Percentiles rank a stretch among this genome's conserved stretches.
These are phyloP conservation scores for Suhomyces yuchorum DNA, from an alignment of 1,139 yeast species.

Conservation along the genomic window DNA sequence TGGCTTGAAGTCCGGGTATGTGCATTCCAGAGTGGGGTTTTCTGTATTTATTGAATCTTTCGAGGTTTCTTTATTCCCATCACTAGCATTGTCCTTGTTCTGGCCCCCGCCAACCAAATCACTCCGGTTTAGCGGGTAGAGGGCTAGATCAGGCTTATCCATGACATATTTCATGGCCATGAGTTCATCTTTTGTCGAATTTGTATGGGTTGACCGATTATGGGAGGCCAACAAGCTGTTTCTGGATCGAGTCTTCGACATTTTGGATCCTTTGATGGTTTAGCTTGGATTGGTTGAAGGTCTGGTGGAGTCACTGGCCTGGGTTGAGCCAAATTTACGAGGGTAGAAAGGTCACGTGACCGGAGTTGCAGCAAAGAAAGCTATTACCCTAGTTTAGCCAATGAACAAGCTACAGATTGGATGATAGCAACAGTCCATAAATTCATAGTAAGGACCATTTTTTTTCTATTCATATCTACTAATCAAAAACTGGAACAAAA, in stretches of 20 bases:
- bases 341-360: background rate
- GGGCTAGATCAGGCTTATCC: constrained; percentile 36
- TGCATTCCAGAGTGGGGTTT: constrained; percentile 8
- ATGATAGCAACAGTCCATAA: background rate
- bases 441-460: background rate
- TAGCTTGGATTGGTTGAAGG: background rate
- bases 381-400: no score
- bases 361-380: background rate
- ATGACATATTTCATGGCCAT: constrained; percentile 39
- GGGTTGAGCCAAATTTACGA: background rate
- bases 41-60: background rate
- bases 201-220: constrained; percentile 28
- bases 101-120: background rate
- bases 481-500: background rate
- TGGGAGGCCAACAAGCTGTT: constrained; percentile 39
- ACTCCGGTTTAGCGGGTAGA: constrained; percentile 36
- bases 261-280: constrained; percentile 13
- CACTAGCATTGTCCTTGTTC: background rate
- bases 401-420: background rate
- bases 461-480: background rate
- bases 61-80: background rate
- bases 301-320: background rate
- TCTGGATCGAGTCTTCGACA: constrained; percentile 42
- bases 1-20: constrained; percentile 77
- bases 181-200: constrained; percentile 38